Evolutionary conservation across 2,329 filamentous ascomycete species (phyloP), one percentile per base, ranked within the genome.

Genomic region (Pyrenochaeta sp.): DNA sequence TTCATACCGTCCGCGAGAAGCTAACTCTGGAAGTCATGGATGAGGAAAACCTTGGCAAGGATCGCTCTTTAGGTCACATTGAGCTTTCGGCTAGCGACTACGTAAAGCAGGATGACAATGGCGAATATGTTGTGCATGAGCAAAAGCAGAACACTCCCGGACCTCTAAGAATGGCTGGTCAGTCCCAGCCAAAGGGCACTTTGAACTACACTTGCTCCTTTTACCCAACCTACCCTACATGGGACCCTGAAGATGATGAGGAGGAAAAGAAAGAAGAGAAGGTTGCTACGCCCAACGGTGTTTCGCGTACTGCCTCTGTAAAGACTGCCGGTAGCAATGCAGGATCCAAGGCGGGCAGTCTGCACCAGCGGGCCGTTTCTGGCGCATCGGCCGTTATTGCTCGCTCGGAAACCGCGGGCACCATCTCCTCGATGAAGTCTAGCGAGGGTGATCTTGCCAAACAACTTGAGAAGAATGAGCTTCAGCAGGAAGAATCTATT

Each of bases 11-110:
- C 12, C 89, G 91, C 29, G 95, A 99, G 74, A 92, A 90, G 69
- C 81, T 99, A 27, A 87, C 88, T 1, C 79, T 99, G 15, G 95
- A 99, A 75, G 92, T 98, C 61, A 97, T 99, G 94, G 95, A 99
- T 67, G 87, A 95, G 56, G 95, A 99, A 77, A 93, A 88, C 64
- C 83, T 98, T 69, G 91, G 91, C 67, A 95, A 92, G 73, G 95
- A 99, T 75, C 89, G 95, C 51, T 90, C 90, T 36, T 83, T 99
- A 30, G 95, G 95, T 46, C 83, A 90, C 49, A 79, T 95, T 15
- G 93, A 98, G 63, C 77, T 97, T 21, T 82, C 85, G 46, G 88
- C 90, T 7, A 82, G 87, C 15, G 91, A 98, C 58, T 98, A 91
- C 72, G 85, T 98, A 58, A 78, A 79, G 4, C 87, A 97, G 72